Base-by-base conservation (phyloP, 306 rosid species). In the Acacia melanoxylon region DNA sequence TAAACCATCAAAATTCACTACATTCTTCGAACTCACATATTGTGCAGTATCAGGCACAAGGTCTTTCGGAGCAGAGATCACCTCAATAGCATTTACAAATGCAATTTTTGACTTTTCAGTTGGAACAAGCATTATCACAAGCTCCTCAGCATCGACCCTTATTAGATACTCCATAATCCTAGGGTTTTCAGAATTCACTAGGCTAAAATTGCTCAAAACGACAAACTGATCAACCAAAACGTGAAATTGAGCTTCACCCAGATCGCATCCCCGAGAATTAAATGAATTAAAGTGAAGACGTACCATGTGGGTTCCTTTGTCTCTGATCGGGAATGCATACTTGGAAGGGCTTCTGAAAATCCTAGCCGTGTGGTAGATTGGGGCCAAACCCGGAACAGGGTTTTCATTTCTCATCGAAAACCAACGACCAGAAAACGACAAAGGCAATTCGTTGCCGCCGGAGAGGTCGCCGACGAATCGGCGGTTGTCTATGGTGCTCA, bases 31-130 rank as follows among this genome's bases (percentile, higher is more conserved):
- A 65, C 78, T 77, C 75, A 93, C 33, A 77, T 61, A 88, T 81
- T 80, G 84, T 3, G 97, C 92, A 2, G 91, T 74, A 24, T 88
- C 91, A 33, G 90, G 88, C 15, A 95, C 87, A 82, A 95, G 97
- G 63, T 95, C 97, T 24, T 89, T 92, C 1, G 99, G 99, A 10
- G 97, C 96, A 80, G 98, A 92, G n/a, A 95, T 87, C 3, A 95
- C 96, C 84, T 93, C 99, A 84, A 93, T 93, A 27, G 97, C 99
- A 82, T 92, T 95, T 14, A 93, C 93, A 83, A 91, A 95, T 12
- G 90, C 97, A 61, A 92, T 89, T 75, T 87, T 82, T 6, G 91
- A 86, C 44, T 75, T 83, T 51, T 77, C 74, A 46, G 17, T 69
- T 7, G 99, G 99, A 5, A 93, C 83, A 82, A 95, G 93, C 29